Percentiles rank a stretch among this genome's conserved stretches.
Evolutionary conservation across 768 basidiomycete species (phyloP).

Genomic region (Russula abietina): DNA sequence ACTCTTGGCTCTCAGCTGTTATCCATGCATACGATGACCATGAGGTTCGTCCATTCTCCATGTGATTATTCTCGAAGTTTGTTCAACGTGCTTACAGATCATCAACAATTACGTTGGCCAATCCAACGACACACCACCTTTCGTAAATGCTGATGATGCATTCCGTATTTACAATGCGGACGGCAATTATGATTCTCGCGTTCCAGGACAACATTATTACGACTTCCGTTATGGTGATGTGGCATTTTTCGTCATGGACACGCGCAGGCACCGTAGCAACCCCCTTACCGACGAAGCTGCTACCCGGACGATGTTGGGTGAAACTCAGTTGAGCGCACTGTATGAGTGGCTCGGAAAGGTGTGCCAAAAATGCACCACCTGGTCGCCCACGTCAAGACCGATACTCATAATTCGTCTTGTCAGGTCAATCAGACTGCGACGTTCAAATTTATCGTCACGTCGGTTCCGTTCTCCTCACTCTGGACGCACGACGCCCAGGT

Average conservation of each 20-base stretch:
- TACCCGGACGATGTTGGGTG: slow-evolving; percentile 63
- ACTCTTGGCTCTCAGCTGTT: slow-evolving; percentile 41
- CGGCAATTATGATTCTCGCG: slow-evolving; percentile 52
- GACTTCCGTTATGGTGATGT: slow-evolving; percentile 60
- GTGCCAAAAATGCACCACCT: slow-evolving; percentile 5
- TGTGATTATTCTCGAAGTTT: not conserved
- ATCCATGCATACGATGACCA: slow-evolving; percentile 71
- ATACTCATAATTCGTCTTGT: not conserved
- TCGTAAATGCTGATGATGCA: slow-evolving; percentile 51
- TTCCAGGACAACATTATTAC: slow-evolving; percentile 46
- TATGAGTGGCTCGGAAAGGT: slow-evolving; percentile 58
- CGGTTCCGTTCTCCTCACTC: slow-evolving; percentile 68
- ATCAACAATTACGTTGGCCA: slow-evolving; percentile 62
- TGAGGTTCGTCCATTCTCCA: slow-evolving; percentile 37
- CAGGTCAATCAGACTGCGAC: slow-evolving; percentile 64
- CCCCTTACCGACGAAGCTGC: slow-evolving; percentile 35
- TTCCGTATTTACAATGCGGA: slow-evolving; percentile 58
- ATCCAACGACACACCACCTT: slow-evolving; percentile 49
- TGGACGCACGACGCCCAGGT: slow-evolving; percentile 56
- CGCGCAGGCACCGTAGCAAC: slow-evolving; percentile 50
- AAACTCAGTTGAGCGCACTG: slow-evolving; percentile 53
- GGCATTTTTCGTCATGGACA: slow-evolving; percentile 77
- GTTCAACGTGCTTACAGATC: slow-evolving; percentile 37
- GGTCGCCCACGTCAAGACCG: not conserved
- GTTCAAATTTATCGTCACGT: slow-evolving; percentile 72